phyloP scores from a whole-genome alignment of 2,329 filamentous ascomycete species.

The Biscogniauxia mediterranea region DNA sequence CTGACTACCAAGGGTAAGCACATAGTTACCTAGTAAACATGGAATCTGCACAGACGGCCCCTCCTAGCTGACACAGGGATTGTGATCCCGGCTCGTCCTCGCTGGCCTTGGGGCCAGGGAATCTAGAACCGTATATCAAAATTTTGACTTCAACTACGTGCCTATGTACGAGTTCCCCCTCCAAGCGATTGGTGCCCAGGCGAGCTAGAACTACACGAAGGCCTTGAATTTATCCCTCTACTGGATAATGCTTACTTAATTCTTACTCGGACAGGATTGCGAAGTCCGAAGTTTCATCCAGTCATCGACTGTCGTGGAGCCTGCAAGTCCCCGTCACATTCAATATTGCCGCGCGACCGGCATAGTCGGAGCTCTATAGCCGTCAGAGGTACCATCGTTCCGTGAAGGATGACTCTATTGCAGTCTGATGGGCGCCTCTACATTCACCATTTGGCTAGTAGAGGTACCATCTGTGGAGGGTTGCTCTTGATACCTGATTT shows the following conservation, averaged over 20 bases:
- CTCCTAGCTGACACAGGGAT: not conserved
- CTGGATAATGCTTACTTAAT: not conserved
- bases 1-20: not conserved
- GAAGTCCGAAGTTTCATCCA: not conserved
- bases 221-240: not conserved
- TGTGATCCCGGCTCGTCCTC: not conserved
- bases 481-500: not conserved
- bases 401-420: not conserved
- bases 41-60: not conserved
- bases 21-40: not conserved
- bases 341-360: not conserved
- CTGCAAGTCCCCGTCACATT: not conserved
- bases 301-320: not conserved
- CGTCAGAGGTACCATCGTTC: not conserved
- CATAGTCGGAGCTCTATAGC: not conserved
- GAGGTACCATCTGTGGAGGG: not conserved
- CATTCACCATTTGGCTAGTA: not conserved
- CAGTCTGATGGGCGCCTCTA: not conserved
- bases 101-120: not conserved
- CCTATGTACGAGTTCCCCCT: not conserved
- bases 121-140: not conserved
- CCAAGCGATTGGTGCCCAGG: not conserved
- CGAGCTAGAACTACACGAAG: not conserved
- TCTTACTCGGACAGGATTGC: not conserved
- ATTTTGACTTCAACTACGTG: not conserved